Base-by-base conservation (phyloP, 2,329 filamentous ascomycete genomes). In the Periconia sp. region DNA sequence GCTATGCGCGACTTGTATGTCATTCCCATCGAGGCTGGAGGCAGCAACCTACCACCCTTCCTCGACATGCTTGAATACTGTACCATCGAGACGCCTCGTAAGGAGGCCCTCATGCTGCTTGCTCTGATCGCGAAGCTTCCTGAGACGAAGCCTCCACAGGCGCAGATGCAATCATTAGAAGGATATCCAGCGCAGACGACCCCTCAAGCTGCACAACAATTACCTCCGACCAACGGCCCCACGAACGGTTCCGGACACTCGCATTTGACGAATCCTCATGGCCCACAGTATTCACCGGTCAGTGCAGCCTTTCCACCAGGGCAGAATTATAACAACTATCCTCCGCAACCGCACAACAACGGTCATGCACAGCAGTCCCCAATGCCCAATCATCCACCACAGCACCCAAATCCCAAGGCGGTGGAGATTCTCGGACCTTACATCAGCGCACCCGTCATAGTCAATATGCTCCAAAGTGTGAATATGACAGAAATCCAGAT, bases 1-100 rank as follows among this genome's bases (percentile, higher is more conserved):
- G 86, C 90, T 47, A 87, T 96, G 35, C 86, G 91, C 46, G 92
- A 97, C 64, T 89, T 92, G 1, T 97, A 97, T 67, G 81, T 97
- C 22, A 86, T 96, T 8, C 92, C 94, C 0, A 83, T 97, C 4
- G 83, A 90, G 22, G 80, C 85, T 4, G 90, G 89, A 23, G 82
- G 81, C 36, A 74, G 72, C 23, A 73, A 74, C 35, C 81, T 92
- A 30, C 92, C 94, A 0, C 88, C 92, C 49, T 96, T 96, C 59
- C 84, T 96, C 68, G 82, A 90, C 48, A 88, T 95, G 61, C 80
- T 97, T n/a, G 86, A 89, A 50, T 87, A 92, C 57, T 92, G 92
- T 66, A 82, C 83, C 21, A 81, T 96, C 22, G 88, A 92, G 31
- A 79, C 82, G 45, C 81, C 81, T 2, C 80, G 88, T 12, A 77